Base-by-base conservation (phyloP, 306 rosid genomes). In the Hippophae rhamnoides region DNA sequence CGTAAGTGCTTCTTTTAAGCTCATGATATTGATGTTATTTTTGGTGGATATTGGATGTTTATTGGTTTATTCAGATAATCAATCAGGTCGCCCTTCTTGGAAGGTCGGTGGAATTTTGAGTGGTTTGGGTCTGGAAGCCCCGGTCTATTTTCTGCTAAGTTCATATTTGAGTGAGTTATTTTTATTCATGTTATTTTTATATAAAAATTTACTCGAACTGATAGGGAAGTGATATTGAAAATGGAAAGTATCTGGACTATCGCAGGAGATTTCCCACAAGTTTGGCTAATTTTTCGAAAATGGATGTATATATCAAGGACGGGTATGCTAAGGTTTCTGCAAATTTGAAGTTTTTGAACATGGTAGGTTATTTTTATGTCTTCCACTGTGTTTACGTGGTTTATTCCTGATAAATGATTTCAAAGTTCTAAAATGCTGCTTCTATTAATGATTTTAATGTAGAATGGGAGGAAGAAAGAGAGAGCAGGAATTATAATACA, bases 41-140 rank as follows among this genome's bases (percentile, higher is more conserved):
- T 47, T 44, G 61, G 43, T 70, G 59, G 57, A 26, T 63, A 60
- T 79, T 46, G 72, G 73, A 63, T 71, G 65, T 67, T 80, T 52
- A 85, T 52, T 47, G 23, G 52, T 67, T 64, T 72, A 50, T 67
- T 74, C 64, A 69, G 79, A 85, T 67, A 58, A 63, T 61, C 89
- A 93, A 63, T 58, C 89, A 93, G 99, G 81, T 93, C 99, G 43
- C 96, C 99, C 67, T 84, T 83, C 79, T 74, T 88, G 67, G 99
- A 93, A 84, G 97, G 99, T 43, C 68, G 72, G 62, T 93, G 99
- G 99, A 93, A 86, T 69, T 84, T 88, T 58, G 94, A 88, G 78
- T 93, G 99, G 97, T 84, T 88, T 78, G 97, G 89, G 54, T 76
- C 94, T 4, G 82, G 89, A 63, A 84, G 78, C 65, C 95, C 95